Evolutionary conservation across 2,329 filamentous ascomycete species (phyloP), one percentile per base, ranked within the genome.

Genomic region (Colletotrichum phormii): DNA sequence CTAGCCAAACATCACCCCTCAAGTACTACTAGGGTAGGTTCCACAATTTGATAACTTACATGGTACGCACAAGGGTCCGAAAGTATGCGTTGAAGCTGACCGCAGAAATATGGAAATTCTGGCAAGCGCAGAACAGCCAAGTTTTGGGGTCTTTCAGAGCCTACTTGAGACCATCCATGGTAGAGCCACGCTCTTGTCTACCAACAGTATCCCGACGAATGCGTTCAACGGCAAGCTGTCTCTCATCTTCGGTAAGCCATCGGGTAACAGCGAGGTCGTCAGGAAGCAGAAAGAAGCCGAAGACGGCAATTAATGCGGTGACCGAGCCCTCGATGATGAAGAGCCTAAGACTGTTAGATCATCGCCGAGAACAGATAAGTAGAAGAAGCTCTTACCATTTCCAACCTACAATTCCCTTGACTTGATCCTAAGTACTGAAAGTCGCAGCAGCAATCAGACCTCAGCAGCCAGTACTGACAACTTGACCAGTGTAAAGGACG

Each of bases 221-320:
- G 8, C 71, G 57, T 18, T 62, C 49, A 46, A 71, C 67, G 3
- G 62, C 46, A 4, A 73, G 67, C 8, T 62, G 53, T 33, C 67
- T 63, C 42, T 73, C 71, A 18, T 71, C 71, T 7, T 65, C 42
- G 1, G 71, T 67, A 33, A 73, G 67, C 62, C 62, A 70, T 46
- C 71, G 62, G 18, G 57, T 70, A 26, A 59, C 67, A 24, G 62
- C 71, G 22, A 63, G 75, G 71, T 84, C 82, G 59, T 82, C 82
- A 3, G 83, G 79, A 0, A 82, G 77, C 51, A 81, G 77, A 74
- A 84, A 84, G 35, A 84, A 81, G 6, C 82, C 82, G 7, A 81
- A 83, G 0, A 84, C 78, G 11, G 83, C 80, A 13, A 81, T 80
- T 33, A 84, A 83, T 7, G 74, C 82, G 4, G 81, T 83, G 11